A percentile compares a stretch with the other conserved stretches of the same genome.
Conservation (phyloP, 495 filamentous ascomycete species). For the Penicillium flavigenum region DNA sequence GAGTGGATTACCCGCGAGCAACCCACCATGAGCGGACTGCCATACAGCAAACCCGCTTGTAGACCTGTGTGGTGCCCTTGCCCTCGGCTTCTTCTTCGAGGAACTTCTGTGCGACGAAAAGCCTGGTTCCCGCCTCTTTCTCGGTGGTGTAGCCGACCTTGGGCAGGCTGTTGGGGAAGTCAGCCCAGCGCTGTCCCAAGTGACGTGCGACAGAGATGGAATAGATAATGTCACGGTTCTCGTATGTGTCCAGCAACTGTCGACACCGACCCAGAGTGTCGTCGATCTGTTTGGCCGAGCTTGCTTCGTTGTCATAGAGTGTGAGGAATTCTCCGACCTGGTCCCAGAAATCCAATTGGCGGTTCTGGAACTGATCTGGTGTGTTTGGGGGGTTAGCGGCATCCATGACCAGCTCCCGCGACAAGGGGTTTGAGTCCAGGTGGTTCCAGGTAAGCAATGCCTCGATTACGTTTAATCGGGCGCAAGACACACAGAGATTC, state of each 20-base stretch:
- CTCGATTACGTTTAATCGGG: conserved; percentile 72
- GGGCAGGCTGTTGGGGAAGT: conserved; percentile 58
- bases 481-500: conserved; percentile 61
- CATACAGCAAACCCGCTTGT: conserved; percentile 74
- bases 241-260: conserved; percentile 67
- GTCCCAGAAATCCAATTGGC: conserved; percentile 80
- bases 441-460: conserved; percentile 68
- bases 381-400: conserved; percentile 41
- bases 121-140: conserved; percentile 66
- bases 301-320: conserved; percentile 59
- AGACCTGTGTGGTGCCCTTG: conserved; percentile 75
- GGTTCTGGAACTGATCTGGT: conserved; percentile 53
- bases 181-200: conserved; percentile 65
- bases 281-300: conserved; percentile 59
- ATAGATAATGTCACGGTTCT: conserved; percentile 92
- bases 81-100: conserved; percentile 69
- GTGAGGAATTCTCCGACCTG: conserved; percentile 70
- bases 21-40: conserved; percentile 58
- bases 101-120: conserved; percentile 79
- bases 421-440: conserved; percentile 58
- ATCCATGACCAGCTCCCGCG: conserved; percentile 42
- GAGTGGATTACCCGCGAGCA: conserved; percentile 38
- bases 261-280: conserved; percentile 61
- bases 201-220: conserved; percentile 79
- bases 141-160: conserved; percentile 64